Percentiles rank a stretch among this genome's conserved stretches.
Evolutionary conservation across 2,329 filamentous ascomycete genomes (phyloP).

Genomic region (Cadophora gregata): DNA sequence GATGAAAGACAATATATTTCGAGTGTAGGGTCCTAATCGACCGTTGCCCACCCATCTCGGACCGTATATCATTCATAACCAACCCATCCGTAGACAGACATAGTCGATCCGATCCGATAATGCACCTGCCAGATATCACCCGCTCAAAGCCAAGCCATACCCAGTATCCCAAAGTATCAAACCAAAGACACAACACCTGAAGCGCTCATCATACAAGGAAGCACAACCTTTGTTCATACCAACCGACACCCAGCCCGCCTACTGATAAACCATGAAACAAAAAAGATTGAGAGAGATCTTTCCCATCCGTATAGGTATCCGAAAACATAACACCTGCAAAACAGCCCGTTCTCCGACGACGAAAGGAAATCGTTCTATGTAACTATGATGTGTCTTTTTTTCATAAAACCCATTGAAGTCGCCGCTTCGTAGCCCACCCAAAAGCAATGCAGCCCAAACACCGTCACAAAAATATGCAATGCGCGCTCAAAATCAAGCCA

Average conservation of each 20-base stretch:
- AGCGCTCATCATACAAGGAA: slow-evolving; percentile 40
- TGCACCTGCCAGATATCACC: slow-evolving; percentile 40
- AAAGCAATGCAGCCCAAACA: slow-evolving; percentile 45
- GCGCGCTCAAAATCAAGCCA: slow-evolving; percentile 44
- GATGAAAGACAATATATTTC: slow-evolving; percentile 31
- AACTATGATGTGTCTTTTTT: slow-evolving; percentile 43
- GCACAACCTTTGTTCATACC: slow-evolving; percentile 39
- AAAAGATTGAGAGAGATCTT: slow-evolving; percentile 43
- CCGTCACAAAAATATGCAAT: slow-evolving; percentile 44
- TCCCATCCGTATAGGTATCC: slow-evolving; percentile 40
- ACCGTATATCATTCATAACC: slow-evolving; percentile 38
- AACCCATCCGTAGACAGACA: slow-evolving; percentile 35
- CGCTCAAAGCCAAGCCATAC: slow-evolving; percentile 34
- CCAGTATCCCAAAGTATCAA: slow-evolving; percentile 33
- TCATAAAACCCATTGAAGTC: slow-evolving; percentile 44
- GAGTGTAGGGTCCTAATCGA: slow-evolving; percentile 26
- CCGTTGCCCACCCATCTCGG: slow-evolving; percentile 33
- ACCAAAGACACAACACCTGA: slow-evolving; percentile 31
- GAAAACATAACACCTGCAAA: slow-evolving; percentile 39
- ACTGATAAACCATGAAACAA: slow-evolving; percentile 34
- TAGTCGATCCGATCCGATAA: slow-evolving; percentile 38
- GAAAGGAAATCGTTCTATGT: slow-evolving; percentile 46
- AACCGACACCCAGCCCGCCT: slow-evolving; percentile 39
- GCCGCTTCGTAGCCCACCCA: slow-evolving; percentile 43
- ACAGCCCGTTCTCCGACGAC: slow-evolving; percentile 36